These are phyloP conservation scores for Epichloe sylvatica DNA, from an alignment of 2,329 filamentous ascomycete species.

Conservation along the genomic window DNA sequence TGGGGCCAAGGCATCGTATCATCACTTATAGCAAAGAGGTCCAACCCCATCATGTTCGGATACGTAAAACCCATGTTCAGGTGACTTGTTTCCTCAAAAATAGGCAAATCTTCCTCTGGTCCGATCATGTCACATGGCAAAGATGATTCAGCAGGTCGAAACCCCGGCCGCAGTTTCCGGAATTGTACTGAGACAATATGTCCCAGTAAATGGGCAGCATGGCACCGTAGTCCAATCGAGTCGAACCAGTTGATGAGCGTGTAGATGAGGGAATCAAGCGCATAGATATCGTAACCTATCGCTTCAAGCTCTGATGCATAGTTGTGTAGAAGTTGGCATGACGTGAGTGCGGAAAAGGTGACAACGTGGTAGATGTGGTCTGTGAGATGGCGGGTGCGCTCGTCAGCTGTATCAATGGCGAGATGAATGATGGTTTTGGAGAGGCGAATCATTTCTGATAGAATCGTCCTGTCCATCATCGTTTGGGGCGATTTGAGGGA, in stretches of 20 bases:
- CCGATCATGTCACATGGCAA: not conserved
- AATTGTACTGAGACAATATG: conserved; percentile 13
- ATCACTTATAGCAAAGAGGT: not conserved
- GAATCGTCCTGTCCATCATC: conserved; percentile 4
- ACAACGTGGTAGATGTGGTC: conserved; percentile 18
- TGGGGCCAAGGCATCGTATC: not conserved
- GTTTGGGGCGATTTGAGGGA: conserved; percentile 10
- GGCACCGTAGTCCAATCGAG: conserved; percentile 13
- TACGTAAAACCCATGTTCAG: not conserved
- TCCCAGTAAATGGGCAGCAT: conserved; percentile 13
- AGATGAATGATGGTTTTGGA: conserved; percentile 15
- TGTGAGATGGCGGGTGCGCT: conserved; percentile 15
- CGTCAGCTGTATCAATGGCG: conserved; percentile 16
- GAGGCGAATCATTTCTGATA: conserved; percentile 13
- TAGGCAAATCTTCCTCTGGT: not conserved
- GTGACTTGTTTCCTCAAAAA: not conserved
- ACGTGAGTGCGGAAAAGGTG: conserved; percentile 14
- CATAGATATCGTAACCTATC: conserved; percentile 6
- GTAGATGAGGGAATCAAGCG: conserved; percentile 9
- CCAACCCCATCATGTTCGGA: not conserved
- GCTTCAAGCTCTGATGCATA: conserved; percentile 11
- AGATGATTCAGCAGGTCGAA: not conserved
- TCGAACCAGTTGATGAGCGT: conserved; percentile 13
- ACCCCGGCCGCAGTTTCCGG: conserved; percentile 6
- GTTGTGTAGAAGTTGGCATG: conserved; percentile 11